Evolutionary conservation across 371 early-diverging fungal species (phyloP), one percentile per base, ranked within the genome.

Genomic region (Batkoa obscura): DNA sequence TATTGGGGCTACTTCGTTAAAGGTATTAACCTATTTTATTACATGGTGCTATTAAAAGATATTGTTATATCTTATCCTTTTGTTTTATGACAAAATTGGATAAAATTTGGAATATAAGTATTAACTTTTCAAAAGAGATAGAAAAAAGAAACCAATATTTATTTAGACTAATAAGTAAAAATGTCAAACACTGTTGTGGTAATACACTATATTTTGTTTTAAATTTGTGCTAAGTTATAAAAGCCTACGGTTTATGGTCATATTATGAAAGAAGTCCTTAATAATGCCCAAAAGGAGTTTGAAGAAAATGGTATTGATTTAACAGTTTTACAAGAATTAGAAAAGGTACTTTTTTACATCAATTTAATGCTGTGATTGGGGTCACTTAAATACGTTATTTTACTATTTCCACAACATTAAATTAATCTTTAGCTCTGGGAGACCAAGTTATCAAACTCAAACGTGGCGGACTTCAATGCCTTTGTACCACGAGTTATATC

Each of bases 191-290:
- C 55, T 23, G 34, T 38, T 42, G 55, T 57, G 49, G 57, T 57
- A 49, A 10, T 48, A 17, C 36, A 31, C 13, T 39, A 34, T 37
- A 47, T 23, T 1, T 13, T 43, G 8, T 53, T 31, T 17, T 33
- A 33, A 36, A 2, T 1, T 10, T 38, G 3, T 37, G 10, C 2
- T 30, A 42, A 43, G 3, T 37, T 38, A 9, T 43, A 36, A 32
- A 65, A 83, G 76, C 74, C 83, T 1, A 68, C 71, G 57, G 81
- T 91, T 33, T 96, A 96, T 69, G 75, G 81, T 50, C 78, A 78
- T 66, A 86, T 96, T 42, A 94, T 96, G 63, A 83, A 86, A 68
- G 92, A 96, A 60, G 97, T 96, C 54, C 83, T 91, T 61, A 78
- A 79, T 56, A 86, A 87, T 64, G 83, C 88, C 38, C 80, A 81